Base-by-base conservation (phyloP, 2,329 filamentous ascomycete species). In the Alternaria triticimaculans region DNA sequence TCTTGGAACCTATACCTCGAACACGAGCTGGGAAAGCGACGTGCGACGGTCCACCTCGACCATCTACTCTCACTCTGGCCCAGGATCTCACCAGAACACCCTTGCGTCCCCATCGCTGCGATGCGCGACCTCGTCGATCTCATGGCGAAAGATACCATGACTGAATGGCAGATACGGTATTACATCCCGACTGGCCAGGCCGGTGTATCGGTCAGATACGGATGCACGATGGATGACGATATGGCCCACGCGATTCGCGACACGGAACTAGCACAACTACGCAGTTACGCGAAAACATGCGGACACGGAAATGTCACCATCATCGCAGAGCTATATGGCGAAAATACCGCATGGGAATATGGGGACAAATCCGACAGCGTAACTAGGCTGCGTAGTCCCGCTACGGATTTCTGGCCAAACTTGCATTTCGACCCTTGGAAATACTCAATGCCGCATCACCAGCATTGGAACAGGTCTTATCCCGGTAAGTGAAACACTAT, bases 41-140 rank as follows among this genome's bases (percentile, higher is more conserved):
- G 25, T 33, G 56, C 50, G 5, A 50, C 37, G 6, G 44, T 63
- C 6, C 61, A 63, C 26, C 33, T 63, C 18, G 55, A 63, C n/a
- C 56, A 63, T 20, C 11, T 63, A 3, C 45, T 63, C 15, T 60
- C 57, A 10, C 25, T 63, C 1, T 63, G 61, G 56, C 51, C 56
- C 1, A 60, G 50, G 30, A 21, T 63, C 6, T 5, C 21, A 10
- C 11, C 2, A 10, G 18, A 26, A 9, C 43, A 58, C 9, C 30
- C 18, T 7, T 45, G 18, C 20, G 11, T 63, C 8, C 43, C 41
- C 3, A 50, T 58, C 37, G 60, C n/a, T 3, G 14, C 15, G 11
- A 37, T 59, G 14, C 26, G 26, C n/a, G 50, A 44, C n/a, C 25
- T 60, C 15, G 41, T 60, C 20, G 14, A 56, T 12, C 21, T 56